A percentile compares a stretch with the other conserved stretches of the same genome.
These are phyloP conservation scores for Candida mesenterica DNA, from an alignment of 1,139 yeast genomes.

Conservation along the genomic window DNA sequence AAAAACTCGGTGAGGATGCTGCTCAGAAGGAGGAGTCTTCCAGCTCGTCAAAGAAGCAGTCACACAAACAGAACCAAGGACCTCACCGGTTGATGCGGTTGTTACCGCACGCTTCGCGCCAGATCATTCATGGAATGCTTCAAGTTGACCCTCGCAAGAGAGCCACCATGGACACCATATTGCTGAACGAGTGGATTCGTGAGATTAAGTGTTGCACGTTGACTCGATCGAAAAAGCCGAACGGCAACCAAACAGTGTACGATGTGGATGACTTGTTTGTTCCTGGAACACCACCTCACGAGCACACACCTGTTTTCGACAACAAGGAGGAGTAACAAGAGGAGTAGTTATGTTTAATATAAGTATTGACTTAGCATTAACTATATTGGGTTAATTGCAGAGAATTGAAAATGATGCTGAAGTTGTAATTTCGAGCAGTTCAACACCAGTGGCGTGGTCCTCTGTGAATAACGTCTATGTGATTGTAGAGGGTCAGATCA, in stretches of 20 bases:
- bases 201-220: constrained; percentile 52
- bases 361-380: too few species aligned
- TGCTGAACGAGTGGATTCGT: constrained; percentile 69
- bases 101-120: constrained; percentile 83
- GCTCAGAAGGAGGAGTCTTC: constrained; percentile 12
- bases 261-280: constrained; percentile 39
- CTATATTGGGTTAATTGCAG: too few species aligned
- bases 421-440: too few species aligned
- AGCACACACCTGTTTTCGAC: constrained; percentile 39
- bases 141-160: constrained; percentile 65
- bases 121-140: constrained; percentile 72
- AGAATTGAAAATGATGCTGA: too few species aligned
- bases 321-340: constrained; percentile 8
- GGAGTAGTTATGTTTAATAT: too few species aligned
- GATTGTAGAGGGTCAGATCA: too few species aligned
- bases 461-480: too few species aligned
- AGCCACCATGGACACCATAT: constrained; percentile 66
- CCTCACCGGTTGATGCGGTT: constrained; percentile 87
- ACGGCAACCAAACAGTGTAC: constrained; percentile 3
- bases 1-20: constrained; percentile 12
- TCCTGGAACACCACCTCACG: constrained; percentile 41
- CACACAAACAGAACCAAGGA: constrained; percentile 58
- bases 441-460: too few species aligned
- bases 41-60: constrained; percentile 26
- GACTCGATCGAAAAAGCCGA: constrained; percentile 10